These are phyloP conservation scores for Ganoderma boninense DNA, from an alignment of 1,284 basidiomycete genomes.

Conservation along the genomic window DNA sequence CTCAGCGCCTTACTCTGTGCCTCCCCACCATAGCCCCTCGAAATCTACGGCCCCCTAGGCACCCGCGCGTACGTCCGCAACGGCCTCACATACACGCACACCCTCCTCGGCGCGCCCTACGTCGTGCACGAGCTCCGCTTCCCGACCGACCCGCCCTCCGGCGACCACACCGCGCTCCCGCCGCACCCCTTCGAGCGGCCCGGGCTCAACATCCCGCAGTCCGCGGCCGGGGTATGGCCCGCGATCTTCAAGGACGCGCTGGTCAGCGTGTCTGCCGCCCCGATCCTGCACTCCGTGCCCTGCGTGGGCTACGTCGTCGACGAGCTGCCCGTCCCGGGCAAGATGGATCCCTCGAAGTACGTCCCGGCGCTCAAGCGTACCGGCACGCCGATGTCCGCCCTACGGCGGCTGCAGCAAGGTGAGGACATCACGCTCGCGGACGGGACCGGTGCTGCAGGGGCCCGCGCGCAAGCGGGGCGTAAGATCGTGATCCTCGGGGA, in stretches of 20 bases:
- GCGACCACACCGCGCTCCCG: slow-evolving; percentile 57
- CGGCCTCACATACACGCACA: slow-evolving; percentile 76
- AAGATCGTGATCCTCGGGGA: slow-evolving; percentile 86
- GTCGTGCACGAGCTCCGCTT: slow-evolving; percentile 91
- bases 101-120: slow-evolving; percentile 75
- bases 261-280: slow-evolving; percentile 84
- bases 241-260: slow-evolving; percentile 67
- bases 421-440: slow-evolving; percentile 77
- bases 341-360: slow-evolving; percentile 73
- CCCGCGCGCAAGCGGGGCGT: slow-evolving; percentile 73
- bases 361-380: slow-evolving; percentile 74
- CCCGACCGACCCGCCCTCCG: slow-evolving; percentile 57
- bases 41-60: slow-evolving; percentile 91
- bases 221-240: slow-evolving; percentile 72
- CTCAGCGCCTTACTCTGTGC: background rate
- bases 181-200: slow-evolving; percentile 63
- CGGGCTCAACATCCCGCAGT: slow-evolving; percentile 74
- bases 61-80: slow-evolving; percentile 85
- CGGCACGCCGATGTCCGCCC: slow-evolving; percentile 74
- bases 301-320: slow-evolving; percentile 86
- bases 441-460: slow-evolving; percentile 79
- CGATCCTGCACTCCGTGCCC: slow-evolving; percentile 83
- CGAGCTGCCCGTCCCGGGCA: slow-evolving; percentile 82
- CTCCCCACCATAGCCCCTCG: slow-evolving; percentile 57
- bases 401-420: slow-evolving; percentile 76